These are phyloP conservation scores for Beauveria australis DNA, from an alignment of 2,329 filamentous ascomycete genomes.

Conservation along the genomic window DNA sequence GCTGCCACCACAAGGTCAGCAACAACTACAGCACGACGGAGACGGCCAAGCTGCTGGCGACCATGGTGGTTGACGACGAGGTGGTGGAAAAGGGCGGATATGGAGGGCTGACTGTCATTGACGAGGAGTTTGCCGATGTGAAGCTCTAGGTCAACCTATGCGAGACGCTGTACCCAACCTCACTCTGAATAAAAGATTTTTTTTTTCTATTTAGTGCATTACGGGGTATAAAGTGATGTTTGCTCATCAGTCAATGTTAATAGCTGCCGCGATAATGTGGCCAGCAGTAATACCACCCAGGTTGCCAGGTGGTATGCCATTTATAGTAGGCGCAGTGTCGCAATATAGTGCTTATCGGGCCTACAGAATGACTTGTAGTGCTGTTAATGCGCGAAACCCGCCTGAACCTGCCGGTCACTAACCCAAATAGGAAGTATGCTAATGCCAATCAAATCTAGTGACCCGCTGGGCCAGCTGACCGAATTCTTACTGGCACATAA, in stretches of 20 bases:
- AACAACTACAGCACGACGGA: constrained; percentile 15
- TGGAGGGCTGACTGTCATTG: constrained; percentile 14
- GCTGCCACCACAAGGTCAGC: constrained; percentile 17
- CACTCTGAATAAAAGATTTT: not conserved
- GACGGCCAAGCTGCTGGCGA: constrained; percentile 13
- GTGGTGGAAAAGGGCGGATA: constrained; percentile 14
- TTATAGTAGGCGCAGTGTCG: too few species aligned
- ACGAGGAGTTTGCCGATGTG: constrained; percentile 14
- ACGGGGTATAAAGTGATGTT: too few species aligned
- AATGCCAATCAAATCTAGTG: too few species aligned
- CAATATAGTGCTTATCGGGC: too few species aligned
- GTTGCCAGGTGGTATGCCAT: too few species aligned
- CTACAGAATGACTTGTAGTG: not conserved
- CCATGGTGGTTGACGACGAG: constrained; percentile 14
- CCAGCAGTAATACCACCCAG: too few species aligned
- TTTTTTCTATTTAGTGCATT: not conserved
- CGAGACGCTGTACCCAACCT: not conserved
- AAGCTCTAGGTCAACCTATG: not conserved
- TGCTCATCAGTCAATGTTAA: too few species aligned
- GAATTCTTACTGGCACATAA: too few species aligned
- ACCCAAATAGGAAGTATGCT: not conserved
- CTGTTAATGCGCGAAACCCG: not conserved
- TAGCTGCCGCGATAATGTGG: too few species aligned
- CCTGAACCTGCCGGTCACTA: not conserved
- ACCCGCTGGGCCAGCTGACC: too few species aligned